Base-by-base conservation (phyloP, 2,329 filamentous ascomycete species). In the Camillea tinctor region DNA sequence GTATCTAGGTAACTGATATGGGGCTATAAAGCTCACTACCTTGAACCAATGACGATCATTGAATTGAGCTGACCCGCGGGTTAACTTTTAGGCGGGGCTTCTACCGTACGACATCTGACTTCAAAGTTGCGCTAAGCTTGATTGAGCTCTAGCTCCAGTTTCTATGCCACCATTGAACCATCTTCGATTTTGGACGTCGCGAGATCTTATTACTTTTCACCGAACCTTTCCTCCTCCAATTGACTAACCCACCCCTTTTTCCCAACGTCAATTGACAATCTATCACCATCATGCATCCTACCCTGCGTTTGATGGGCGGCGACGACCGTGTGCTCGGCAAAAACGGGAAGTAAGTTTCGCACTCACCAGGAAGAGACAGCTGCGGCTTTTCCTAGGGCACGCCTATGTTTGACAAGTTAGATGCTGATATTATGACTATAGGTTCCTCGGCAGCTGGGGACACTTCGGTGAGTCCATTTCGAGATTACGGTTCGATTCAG, bases 371-470 rank as follows among this genome's bases (percentile, higher is more conserved):
- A 24, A 19, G 11, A 30, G 54, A n/a, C n/a, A n/a, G 50, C 50
- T 75, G 73, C 71, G 74, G 71, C 72, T 71, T 75, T 74, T 74
- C 66, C 54, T 57, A 20, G 44, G n/a, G 19, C 36, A 21, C 36
- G 3, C 9, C 36, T 40, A 13, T 13, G 36, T 40, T n/a, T n/a
- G n/a, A n/a, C n/a, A n/a, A 30, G 7, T 19, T 24, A 36, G 15
- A n/a, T 64, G 60, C 72, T 73, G 54, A 72, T 61, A 6, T 13
- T 51, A 19, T 50, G 4, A 40, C 22, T n/a, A 67, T 70, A 93
- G 91, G 75, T 93, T 81, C 77, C 79, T 93, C 61, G 91, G 91
- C 69, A 78, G 79, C 76, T 94, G 90, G 89, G 91, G 91, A 72
- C 79, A 81, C 72, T 79, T 93, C 67, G 90, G 90, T 92, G 85